Conservation (phyloP, 2,329 filamentous ascomycete genomes). For the Cladosporium oxysporum region DNA sequence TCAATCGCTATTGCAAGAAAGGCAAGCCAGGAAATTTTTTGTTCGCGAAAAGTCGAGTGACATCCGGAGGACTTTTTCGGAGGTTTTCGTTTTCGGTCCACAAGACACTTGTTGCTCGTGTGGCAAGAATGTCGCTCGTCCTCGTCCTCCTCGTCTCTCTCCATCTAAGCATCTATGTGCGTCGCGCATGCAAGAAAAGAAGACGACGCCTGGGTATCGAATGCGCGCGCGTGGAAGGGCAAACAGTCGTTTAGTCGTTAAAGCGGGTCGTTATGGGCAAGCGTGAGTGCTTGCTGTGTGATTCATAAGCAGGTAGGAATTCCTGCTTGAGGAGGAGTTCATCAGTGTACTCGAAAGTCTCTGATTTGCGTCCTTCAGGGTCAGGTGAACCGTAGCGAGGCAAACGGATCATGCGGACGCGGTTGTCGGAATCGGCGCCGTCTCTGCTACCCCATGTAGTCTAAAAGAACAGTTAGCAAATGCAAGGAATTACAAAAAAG, state of each 20-base stretch:
- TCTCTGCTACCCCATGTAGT: constrained; percentile 95
- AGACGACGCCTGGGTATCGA: constrained; percentile 34
- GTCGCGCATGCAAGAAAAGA: constrained; percentile 31
- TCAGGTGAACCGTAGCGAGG: constrained; percentile 36
- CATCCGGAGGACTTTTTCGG: constrained; percentile 7
- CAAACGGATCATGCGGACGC: constrained; percentile 62
- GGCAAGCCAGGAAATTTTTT: constrained; percentile 4
- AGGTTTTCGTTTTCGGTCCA: constrained; percentile 1
- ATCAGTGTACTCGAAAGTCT: constrained; percentile 33
- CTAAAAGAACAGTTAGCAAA: constrained; percentile 50
- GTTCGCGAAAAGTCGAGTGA: neutral
- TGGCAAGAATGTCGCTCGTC: constrained; percentile 3
- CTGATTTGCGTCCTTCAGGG: constrained; percentile 36
- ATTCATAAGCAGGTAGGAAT: constrained; percentile 37
- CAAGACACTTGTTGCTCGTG: constrained; percentile 1
- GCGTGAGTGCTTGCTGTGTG: constrained; percentile 25
- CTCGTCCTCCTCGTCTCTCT: constrained; percentile 7
- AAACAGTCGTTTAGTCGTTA: constrained; percentile 34
- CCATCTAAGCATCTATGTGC: constrained; percentile 29
- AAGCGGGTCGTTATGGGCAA: constrained; percentile 23
- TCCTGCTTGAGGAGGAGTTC: constrained; percentile 24
- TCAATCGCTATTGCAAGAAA: constrained; percentile 7
- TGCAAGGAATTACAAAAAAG: too few species aligned
- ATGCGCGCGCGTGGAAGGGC: constrained; percentile 23
- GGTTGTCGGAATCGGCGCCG: constrained; percentile 83